Evolutionary conservation across 75 land plant species (phyloP).

Genomic region (Cryptomeria japonica): DNA sequence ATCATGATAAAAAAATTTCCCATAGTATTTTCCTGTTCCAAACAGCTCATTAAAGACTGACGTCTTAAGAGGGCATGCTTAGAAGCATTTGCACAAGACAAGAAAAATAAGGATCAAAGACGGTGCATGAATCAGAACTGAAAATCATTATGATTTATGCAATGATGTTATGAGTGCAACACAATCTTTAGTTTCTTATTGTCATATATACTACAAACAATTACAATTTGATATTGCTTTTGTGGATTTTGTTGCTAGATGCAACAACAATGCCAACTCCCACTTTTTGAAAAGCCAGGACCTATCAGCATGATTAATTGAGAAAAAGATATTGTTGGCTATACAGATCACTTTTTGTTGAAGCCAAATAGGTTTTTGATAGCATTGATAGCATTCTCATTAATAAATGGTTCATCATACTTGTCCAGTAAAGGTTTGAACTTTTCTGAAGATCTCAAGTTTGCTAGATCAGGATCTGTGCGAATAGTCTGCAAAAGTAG

Average conservation of each 20-base stretch:
- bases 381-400: conserved; percentile 95
- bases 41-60: background rate
- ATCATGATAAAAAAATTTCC: background rate
- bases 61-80: background rate
- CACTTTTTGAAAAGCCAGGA: background rate
- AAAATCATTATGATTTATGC: background rate
- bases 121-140: background rate
- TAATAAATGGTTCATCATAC: conserved; percentile 96
- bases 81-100: background rate
- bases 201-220: background rate
- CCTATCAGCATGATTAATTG: background rate
- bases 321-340: background rate
- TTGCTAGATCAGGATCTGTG: conserved; percentile 84
- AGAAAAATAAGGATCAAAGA: background rate
- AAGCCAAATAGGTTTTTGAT: conserved; percentile 88
- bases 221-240: background rate
- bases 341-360: conserved; percentile 48
- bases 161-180: background rate
- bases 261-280: background rate
- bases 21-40: background rate
- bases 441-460: conserved; percentile 62
- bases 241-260: conserved; percentile 1
- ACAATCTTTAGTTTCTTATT: background rate
- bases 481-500: conserved; percentile 62
- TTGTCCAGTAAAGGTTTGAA: conserved; percentile 79